Evolutionary conservation across 2,329 filamentous ascomycete genomes (phyloP).

Genomic region (Trichophyton verrucosum): DNA sequence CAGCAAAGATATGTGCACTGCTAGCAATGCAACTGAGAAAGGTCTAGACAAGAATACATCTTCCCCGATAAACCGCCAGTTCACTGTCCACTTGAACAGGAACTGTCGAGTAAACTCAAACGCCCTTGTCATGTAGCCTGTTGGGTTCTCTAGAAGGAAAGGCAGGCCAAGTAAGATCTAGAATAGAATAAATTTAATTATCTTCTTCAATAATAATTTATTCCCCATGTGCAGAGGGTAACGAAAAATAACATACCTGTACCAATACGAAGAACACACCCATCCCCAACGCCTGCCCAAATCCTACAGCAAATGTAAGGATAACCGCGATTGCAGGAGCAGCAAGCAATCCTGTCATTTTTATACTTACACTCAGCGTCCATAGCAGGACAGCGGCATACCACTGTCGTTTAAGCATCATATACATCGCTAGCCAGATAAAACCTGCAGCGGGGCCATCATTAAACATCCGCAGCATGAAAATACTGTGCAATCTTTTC

Average conservation of each 20-base stretch:
- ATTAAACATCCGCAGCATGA: constrained; percentile 86
- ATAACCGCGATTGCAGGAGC: constrained; percentile 70
- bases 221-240: no score
- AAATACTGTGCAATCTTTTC: constrained; percentile 88
- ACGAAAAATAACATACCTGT: constrained; percentile 46
- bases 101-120: constrained; percentile 89
- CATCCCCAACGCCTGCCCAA: constrained; percentile 52
- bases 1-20: constrained; percentile 54
- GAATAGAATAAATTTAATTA: neutral
- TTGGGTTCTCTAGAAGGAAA: constrained; percentile 51
- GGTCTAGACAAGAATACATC: constrained; percentile 58
- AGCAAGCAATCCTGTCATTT: constrained; percentile 81
- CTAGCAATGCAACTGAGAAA: constrained; percentile 58
- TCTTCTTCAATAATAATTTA: neutral
- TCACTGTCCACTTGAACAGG: constrained; percentile 96
- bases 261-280: constrained; percentile 61
- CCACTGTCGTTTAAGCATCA: constrained; percentile 65
- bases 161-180: constrained; percentile 49
- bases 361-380: constrained; percentile 72
- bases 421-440: constrained; percentile 68
- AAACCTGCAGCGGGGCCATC: constrained; percentile 80
- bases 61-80: constrained; percentile 93
- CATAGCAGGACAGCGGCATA: constrained; percentile 59
- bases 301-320: constrained; percentile 60
- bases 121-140: constrained; percentile 64